phyloP scores from a whole-genome alignment of 192 early-diverging fungal genomes.

The Coemansia sp. region DNA sequence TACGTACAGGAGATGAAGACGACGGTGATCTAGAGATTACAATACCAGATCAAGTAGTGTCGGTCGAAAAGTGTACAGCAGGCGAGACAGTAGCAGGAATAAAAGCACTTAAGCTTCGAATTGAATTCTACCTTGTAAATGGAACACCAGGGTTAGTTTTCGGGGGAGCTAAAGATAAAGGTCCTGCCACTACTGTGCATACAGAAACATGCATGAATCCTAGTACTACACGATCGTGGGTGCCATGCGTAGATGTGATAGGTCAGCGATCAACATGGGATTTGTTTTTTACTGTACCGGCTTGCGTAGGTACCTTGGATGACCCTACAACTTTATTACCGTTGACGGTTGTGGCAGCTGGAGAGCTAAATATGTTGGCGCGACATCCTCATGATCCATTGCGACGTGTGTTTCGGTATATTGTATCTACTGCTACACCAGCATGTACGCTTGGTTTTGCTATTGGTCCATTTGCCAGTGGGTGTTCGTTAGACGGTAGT shows the following conservation, averaged over 20 bases:
- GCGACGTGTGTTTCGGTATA: slow-evolving; percentile 69
- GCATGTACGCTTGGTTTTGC: slow-evolving; percentile 75
- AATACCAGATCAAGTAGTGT: slow-evolving; percentile 14
- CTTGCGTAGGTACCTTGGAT: slow-evolving; percentile 15
- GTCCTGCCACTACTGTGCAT: slow-evolving; percentile 43
- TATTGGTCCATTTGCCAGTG: slow-evolving; percentile 61
- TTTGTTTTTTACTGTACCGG: slow-evolving; percentile 68
- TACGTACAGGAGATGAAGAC: slow-evolving; percentile 11
- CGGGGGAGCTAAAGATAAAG: neutral
- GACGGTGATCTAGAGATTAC: slow-evolving; percentile 30
- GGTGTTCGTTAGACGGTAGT: slow-evolving; percentile 38
- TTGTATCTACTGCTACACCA: slow-evolving; percentile 63
- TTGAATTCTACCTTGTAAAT: slow-evolving; percentile 46
- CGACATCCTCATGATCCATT: slow-evolving; percentile 59
- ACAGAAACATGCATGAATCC: slow-evolving; percentile 67
- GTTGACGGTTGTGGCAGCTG: slow-evolving; percentile 58
- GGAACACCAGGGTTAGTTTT: slow-evolving; percentile 40
- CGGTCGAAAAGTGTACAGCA: neutral
- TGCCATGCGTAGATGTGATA: slow-evolving; percentile 74
- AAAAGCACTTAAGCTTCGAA: slow-evolving; percentile 24
- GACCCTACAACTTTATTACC: slow-evolving; percentile 15
- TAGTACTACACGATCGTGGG: slow-evolving; percentile 69
- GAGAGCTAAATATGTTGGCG: slow-evolving; percentile 67
- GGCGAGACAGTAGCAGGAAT: neutral
- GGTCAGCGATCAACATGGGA: slow-evolving; percentile 77